A percentile compares a stretch with the other conserved stretches of the same genome.
These are phyloP conservation scores for Geotrichum siamense DNA, from an alignment of 1,139 yeast species.

Conservation along the genomic window DNA sequence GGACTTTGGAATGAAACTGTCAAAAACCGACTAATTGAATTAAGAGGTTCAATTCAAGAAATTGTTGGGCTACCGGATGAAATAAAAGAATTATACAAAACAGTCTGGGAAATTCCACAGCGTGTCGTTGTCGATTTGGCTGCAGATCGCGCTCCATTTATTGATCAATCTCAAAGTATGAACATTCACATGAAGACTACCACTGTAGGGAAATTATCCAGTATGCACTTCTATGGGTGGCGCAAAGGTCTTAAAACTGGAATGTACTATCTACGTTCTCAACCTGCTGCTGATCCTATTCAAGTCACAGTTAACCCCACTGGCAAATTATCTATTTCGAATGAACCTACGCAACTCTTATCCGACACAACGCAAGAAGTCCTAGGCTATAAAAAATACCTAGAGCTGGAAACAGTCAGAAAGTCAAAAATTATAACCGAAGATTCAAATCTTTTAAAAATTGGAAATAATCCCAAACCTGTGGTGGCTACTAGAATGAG, in stretches of 20 bases:
- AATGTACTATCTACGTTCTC: slow-evolving; percentile 81
- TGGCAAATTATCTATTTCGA: neutral
- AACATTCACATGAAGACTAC: slow-evolving; percentile 55
- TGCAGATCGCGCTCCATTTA: slow-evolving; percentile 78
- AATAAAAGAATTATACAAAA: slow-evolving; percentile 61
- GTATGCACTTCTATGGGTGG: slow-evolving; percentile 92
- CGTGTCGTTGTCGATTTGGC: slow-evolving; percentile 74
- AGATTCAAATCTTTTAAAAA: neutral
- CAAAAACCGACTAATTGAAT: slow-evolving; percentile 39
- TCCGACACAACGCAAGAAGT: neutral
- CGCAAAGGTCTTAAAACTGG: slow-evolving; percentile 85
- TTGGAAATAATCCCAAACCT: neutral
- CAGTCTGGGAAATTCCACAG: slow-evolving; percentile 91
- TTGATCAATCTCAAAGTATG: slow-evolving; percentile 84
- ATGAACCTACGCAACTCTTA: neutral
- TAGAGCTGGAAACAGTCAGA: neutral
- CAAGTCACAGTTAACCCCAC: slow-evolving; percentile 48
- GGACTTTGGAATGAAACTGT: slow-evolving; percentile 68
- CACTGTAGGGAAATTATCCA: slow-evolving; percentile 48
- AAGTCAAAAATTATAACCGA: neutral
- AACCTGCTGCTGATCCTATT: slow-evolving; percentile 61
- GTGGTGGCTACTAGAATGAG: neutral
- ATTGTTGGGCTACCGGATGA: slow-evolving; percentile 61
- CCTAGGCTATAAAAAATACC: neutral
- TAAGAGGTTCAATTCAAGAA: slow-evolving; percentile 63